Percentiles rank a stretch among this genome's conserved stretches.
Conservation (phyloP, 192 early-diverging fungal species). For the Coemansia sp. region DNA sequence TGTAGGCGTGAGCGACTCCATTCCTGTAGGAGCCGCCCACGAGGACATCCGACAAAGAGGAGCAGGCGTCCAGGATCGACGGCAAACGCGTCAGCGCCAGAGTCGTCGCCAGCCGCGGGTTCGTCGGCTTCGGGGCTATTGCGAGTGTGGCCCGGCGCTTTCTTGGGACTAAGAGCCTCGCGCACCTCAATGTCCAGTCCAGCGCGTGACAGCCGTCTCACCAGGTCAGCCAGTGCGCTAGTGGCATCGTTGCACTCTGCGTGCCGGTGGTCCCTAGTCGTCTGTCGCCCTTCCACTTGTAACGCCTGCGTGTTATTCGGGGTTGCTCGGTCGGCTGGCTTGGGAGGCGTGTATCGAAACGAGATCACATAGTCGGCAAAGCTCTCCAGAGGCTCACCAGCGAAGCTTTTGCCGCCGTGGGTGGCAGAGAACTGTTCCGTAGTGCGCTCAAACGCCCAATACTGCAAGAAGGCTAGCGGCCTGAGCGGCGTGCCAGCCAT, state of each 20-base stretch:
- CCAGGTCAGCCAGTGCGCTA: constrained; percentile 55
- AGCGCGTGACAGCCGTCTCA: constrained; percentile 56
- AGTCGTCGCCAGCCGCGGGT: background rate
- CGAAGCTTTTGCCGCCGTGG: background rate
- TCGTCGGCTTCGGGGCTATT: background rate
- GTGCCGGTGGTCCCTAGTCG: background rate
- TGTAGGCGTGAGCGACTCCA: constrained; percentile 55
- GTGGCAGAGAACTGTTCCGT: background rate
- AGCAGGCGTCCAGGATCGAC: constrained; percentile 51
- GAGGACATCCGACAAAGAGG: constrained; percentile 67
- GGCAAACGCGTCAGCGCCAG: background rate
- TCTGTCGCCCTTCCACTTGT: background rate
- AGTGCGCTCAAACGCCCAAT: constrained; percentile 33
- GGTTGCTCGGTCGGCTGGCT: background rate
- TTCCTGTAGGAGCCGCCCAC: constrained; percentile 53
- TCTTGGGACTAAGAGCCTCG: constrained; percentile 48
- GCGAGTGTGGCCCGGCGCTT: background rate
- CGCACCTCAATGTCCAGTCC: constrained; percentile 66
- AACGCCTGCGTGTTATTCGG: background rate
- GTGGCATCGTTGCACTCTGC: background rate
- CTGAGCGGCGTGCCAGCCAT: background rate
- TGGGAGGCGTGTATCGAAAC: constrained; percentile 11
- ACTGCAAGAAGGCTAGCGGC: constrained; percentile 25
- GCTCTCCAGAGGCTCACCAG: constrained; percentile 7
- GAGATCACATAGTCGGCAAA: constrained; percentile 50